phyloP scores from a whole-genome alignment of 441 rosid genomes.

The Adansonia grandidieri region DNA sequence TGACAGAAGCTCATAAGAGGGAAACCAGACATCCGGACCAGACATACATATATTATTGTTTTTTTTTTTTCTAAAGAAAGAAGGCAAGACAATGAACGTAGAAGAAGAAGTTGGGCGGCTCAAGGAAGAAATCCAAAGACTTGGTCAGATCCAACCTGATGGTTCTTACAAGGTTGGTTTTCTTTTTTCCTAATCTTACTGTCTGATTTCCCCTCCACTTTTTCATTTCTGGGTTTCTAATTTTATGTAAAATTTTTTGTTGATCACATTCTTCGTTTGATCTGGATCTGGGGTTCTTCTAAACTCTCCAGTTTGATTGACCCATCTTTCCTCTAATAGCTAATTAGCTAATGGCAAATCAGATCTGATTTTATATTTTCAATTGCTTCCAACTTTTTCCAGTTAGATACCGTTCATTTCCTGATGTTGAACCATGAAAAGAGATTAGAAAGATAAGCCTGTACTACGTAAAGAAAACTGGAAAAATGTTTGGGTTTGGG shows the following conservation, averaged over 20 bases:
- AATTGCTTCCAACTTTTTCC: too few species aligned
- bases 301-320: neutral
- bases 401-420: neutral
- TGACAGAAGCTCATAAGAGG: neutral
- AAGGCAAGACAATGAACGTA: constrained; percentile 63
- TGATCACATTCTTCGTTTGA: neutral
- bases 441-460: neutral
- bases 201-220: neutral
- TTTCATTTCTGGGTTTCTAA: neutral
- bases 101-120: constrained; percentile 87
- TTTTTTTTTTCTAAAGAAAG: neutral
- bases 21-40: neutral
- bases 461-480: too few species aligned
- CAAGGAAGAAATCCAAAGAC: constrained; percentile 83
- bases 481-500: too few species aligned
- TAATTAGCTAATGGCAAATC: neutral
- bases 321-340: neutral
- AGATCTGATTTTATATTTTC: neutral
- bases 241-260: neutral
- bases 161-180: constrained; percentile 83
- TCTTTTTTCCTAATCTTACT: neutral
- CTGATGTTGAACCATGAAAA: neutral
- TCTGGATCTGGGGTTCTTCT: constrained; percentile 17
- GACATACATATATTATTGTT: neutral
- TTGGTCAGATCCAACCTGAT: constrained; percentile 77